These are phyloP conservation scores for Sporisorium scitamineum DNA, from an alignment of 1,284 basidiomycete species.

Conservation along the genomic window DNA sequence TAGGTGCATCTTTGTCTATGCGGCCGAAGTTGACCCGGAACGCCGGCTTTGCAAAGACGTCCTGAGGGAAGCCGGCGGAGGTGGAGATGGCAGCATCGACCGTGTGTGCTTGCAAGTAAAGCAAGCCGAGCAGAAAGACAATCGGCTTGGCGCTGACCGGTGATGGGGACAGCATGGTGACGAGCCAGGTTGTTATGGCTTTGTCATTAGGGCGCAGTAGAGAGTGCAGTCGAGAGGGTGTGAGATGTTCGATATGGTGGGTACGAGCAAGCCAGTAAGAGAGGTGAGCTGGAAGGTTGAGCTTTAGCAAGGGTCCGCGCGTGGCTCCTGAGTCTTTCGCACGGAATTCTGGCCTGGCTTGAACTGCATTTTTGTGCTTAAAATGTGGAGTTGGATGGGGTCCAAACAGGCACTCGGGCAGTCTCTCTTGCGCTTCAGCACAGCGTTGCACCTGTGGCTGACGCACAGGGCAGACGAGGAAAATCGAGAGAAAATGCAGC, in stretches of 20 bases:
- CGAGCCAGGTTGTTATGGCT: neutral
- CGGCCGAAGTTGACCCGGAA: conserved; percentile 27
- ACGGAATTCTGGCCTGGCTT: conserved; percentile 2
- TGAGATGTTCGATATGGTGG: neutral
- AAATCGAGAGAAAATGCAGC: neutral
- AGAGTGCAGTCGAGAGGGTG: neutral
- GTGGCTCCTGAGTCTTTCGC: conserved; percentile 13
- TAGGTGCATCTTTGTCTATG: neutral
- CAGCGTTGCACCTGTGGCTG: neutral
- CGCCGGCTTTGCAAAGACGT: conserved; percentile 49
- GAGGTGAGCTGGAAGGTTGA: conserved; percentile 22
- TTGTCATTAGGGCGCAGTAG: neutral
- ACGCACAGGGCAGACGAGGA: conserved; percentile 16
- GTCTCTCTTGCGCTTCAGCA: too few species aligned
- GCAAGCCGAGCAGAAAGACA: conserved; percentile 29
- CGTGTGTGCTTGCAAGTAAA: conserved; percentile 25
- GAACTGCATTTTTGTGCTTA: neutral
- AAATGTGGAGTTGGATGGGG: conserved; percentile 22
- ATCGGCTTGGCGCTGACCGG: conserved; percentile 25
- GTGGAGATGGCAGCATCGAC: conserved; percentile 35
- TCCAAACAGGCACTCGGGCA: conserved; percentile 3
- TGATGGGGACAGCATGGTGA: conserved; percentile 12
- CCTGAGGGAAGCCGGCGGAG: conserved; percentile 41
- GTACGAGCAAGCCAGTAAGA: neutral
- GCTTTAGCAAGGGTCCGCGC: conserved; percentile 7